phyloP scores from a whole-genome alignment of 2,329 filamentous ascomycete species.

The Diaporthe sp. region DNA sequence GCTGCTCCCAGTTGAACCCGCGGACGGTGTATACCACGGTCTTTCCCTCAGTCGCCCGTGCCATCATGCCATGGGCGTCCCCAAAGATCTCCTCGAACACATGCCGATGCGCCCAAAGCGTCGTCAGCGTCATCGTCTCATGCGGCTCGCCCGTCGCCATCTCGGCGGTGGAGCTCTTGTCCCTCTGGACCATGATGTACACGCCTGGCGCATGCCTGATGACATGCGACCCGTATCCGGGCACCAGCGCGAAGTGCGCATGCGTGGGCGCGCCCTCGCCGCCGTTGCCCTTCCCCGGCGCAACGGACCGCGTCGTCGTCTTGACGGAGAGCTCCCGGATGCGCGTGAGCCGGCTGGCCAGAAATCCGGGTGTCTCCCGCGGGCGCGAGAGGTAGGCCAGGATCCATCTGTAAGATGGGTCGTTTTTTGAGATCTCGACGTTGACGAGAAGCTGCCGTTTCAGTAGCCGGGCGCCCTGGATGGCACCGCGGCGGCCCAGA shows the following conservation, averaged over 20 bases:
- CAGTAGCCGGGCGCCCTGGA: constrained; percentile 79
- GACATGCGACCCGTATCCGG: constrained; percentile 90
- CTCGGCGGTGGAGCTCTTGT: constrained; percentile 87
- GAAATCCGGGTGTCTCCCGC: constrained; percentile 73
- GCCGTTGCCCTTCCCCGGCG: constrained; percentile 72
- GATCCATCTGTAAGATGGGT: constrained; percentile 94
- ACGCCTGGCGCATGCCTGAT: constrained; percentile 84
- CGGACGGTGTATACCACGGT: constrained; percentile 91
- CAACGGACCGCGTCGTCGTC: constrained; percentile 64
- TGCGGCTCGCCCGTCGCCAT: constrained; percentile 89
- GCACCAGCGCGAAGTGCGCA: constrained; percentile 89
- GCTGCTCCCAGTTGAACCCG: constrained; percentile 85
- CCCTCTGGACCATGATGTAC: constrained; percentile 87
- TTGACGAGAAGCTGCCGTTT: constrained; percentile 92
- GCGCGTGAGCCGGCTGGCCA: constrained; percentile 70
- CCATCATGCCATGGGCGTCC: constrained; percentile 86
- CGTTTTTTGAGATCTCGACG: constrained; percentile 94
- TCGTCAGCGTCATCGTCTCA: constrained; percentile 93
- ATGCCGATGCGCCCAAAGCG: constrained; percentile 88
- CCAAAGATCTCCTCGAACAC: constrained; percentile 92
- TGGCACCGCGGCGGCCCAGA: constrained; percentile 82
- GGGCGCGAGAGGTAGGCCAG: constrained; percentile 93
- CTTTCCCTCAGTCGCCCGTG: constrained; percentile 88
- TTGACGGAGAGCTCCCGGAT: constrained; percentile 72
- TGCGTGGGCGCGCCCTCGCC: constrained; percentile 77